Conservation (phyloP, 371 early-diverging fungal genomes). For the Lichtheimia hyalospora region DNA sequence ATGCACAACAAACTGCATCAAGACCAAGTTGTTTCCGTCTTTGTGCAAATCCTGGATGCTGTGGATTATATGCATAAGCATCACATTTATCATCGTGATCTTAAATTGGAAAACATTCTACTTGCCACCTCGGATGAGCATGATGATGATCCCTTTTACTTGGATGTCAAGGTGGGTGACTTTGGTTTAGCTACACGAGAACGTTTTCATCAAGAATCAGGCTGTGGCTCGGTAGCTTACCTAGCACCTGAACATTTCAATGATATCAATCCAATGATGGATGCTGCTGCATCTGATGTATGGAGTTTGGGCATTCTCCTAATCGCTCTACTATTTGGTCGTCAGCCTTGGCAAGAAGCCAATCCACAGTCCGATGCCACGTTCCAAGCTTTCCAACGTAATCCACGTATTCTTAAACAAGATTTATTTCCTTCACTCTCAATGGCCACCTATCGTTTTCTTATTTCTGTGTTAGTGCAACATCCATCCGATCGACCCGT, state of each 20-base stretch:
- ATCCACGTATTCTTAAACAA: constrained; percentile 48
- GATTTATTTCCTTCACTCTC: constrained; percentile 50
- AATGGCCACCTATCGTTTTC: constrained; percentile 26
- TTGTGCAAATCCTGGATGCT: constrained; percentile 58
- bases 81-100: constrained; percentile 73
- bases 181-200: constrained; percentile 85
- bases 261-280: constrained; percentile 15
- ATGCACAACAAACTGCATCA: constrained; percentile 36
- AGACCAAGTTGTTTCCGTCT: constrained; percentile 40
- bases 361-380: constrained; percentile 46
- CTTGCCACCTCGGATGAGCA: constrained; percentile 35
- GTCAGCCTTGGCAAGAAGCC: constrained; percentile 81
- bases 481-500: constrained; percentile 34
- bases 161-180: constrained; percentile 76
- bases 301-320: constrained; percentile 82
- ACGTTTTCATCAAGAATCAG: constrained; percentile 68
- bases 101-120: constrained; percentile 80
- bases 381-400: constrained; percentile 55
- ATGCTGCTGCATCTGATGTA: constrained; percentile 68
- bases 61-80: constrained; percentile 54
- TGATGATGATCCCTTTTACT: constrained; percentile 32
- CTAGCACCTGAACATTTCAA: constrained; percentile 68
- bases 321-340: constrained; percentile 71
- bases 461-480: constrained; percentile 25
- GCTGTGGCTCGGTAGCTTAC: constrained; percentile 77